These are phyloP conservation scores for Tuctoria greenei DNA, from an alignment of 176 grass and related monocot genomes.

Conservation along the genomic window DNA sequence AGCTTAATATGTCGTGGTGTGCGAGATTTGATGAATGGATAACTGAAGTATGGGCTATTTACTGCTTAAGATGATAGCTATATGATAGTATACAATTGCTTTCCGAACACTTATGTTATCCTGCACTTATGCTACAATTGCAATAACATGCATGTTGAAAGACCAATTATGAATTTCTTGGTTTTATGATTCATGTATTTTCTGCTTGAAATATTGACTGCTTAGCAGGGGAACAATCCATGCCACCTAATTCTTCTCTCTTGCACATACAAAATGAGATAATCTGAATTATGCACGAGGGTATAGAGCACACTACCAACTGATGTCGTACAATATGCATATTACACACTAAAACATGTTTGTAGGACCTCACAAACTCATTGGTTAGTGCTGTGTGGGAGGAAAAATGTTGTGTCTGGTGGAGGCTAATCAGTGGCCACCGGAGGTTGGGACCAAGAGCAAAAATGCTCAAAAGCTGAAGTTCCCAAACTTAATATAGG, in stretches of 20 bases:
- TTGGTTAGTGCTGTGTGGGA: neutral
- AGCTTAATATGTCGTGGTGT: neutral
- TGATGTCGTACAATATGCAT: neutral
- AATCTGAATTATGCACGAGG: neutral
- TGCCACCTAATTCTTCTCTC: neutral
- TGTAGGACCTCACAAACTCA: neutral
- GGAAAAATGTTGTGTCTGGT: neutral
- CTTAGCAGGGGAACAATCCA: neutral
- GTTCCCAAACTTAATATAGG: neutral
- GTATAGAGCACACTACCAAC: neutral
- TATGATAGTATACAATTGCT: neutral
- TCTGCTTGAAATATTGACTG: neutral
- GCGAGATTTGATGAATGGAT: neutral
- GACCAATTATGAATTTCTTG: neutral
- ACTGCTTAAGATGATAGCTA: conserved; percentile 2
- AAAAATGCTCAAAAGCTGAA: neutral
- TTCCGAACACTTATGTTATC: neutral
- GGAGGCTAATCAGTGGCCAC: neutral
- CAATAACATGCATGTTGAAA: neutral
- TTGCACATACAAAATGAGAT: neutral
- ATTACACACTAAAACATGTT: neutral
- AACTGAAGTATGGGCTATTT: neutral
- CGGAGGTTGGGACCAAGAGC: neutral
- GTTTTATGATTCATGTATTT: neutral
- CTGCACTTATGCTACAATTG: neutral